Percentiles rank a stretch among this genome's conserved stretches.
Evolutionary conservation across 176 grass and related monocot species (phyloP).

Genomic region (Raddia guianensis): DNA sequence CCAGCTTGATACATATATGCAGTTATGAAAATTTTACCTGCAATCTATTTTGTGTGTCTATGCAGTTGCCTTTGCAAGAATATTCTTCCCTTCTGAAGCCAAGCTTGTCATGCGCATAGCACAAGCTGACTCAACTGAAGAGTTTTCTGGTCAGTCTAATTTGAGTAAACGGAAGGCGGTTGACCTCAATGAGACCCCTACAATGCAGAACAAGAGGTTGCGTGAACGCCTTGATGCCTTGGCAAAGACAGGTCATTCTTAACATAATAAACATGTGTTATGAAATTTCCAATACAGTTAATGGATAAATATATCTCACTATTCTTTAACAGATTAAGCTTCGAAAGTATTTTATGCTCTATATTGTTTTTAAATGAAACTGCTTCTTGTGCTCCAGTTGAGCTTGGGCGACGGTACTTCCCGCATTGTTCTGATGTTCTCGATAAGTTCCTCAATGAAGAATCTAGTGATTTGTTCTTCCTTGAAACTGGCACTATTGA

Average conservation of each 20-base stretch:
- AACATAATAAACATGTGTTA: neutral
- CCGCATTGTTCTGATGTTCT: slow-evolving; percentile 80
- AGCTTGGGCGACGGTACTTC: slow-evolving; percentile 79
- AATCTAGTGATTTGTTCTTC: slow-evolving; percentile 59
- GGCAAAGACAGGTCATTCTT: slow-evolving; percentile 74
- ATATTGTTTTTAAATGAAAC: neutral
- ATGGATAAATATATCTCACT: neutral
- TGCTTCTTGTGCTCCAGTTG: slow-evolving; percentile 55
- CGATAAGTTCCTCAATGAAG: slow-evolving; percentile 90
- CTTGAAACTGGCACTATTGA: slow-evolving; percentile 73
- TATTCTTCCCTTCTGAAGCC: slow-evolving; percentile 96
- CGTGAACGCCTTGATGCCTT: slow-evolving; percentile 76
- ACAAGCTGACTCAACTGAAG: slow-evolving; percentile 76
- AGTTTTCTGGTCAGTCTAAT: slow-evolving; percentile 62
- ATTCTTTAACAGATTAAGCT: neutral
- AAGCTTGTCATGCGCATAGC: slow-evolving; percentile 92
- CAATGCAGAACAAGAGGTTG: slow-evolving; percentile 70
- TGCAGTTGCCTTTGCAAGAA: slow-evolving; percentile 92
- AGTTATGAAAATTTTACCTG: slow-evolving; percentile 10
- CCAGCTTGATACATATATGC: slow-evolving; percentile 20
- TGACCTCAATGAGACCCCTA: slow-evolving; percentile 86
- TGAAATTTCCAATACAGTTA: neutral
- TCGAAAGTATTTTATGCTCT: neutral
- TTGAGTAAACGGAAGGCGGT: slow-evolving; percentile 70
- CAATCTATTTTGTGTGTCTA: slow-evolving; percentile 1